phyloP scores from a whole-genome alignment of 306 rosid genomes.

The Lathyrus sativus region DNA sequence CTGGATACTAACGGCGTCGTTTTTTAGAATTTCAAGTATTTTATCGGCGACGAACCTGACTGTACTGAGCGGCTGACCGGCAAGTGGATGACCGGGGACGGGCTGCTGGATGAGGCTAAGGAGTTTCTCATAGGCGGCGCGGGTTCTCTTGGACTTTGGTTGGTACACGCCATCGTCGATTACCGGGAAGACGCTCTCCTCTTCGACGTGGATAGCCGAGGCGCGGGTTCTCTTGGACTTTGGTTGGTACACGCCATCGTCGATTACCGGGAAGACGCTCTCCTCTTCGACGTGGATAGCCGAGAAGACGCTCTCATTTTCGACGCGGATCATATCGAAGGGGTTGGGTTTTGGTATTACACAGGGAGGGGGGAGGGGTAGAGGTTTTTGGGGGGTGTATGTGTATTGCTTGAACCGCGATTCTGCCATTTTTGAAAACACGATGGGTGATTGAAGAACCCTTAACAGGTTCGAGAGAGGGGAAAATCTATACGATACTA shows the following conservation, averaged over 20 bases:
- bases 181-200: constrained; percentile 65
- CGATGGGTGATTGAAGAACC: too few relatives aligned
- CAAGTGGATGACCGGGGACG: constrained; percentile 47
- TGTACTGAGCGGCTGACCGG: constrained; percentile 75
- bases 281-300: constrained; percentile 40
- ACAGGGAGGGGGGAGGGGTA: too few relatives aligned
- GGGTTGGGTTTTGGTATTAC: too few relatives aligned
- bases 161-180: constrained; percentile 82
- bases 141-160: constrained; percentile 83
- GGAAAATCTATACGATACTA: too few relatives aligned
- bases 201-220: too few relatives aligned
- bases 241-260: constrained; percentile 82
- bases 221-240: constrained; percentile 90
- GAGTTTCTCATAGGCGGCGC: constrained; percentile 87
- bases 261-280: constrained; percentile 65
- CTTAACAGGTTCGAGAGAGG: too few relatives aligned
- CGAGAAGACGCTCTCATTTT: too few relatives aligned
- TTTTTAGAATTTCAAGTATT: constrained; percentile 75
- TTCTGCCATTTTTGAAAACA: too few relatives aligned
- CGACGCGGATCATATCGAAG: too few relatives aligned
- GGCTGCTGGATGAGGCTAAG: constrained; percentile 72
- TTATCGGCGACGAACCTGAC: constrained; percentile 85
- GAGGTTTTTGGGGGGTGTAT: too few relatives aligned
- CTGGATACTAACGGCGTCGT: constrained; percentile 51
- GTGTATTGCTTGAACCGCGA: too few relatives aligned